Percentiles rank a stretch among this genome's conserved stretches.
phyloP scores from a whole-genome alignment of 164 flowering plant genomes.

The Dillenia turbinata region DNA sequence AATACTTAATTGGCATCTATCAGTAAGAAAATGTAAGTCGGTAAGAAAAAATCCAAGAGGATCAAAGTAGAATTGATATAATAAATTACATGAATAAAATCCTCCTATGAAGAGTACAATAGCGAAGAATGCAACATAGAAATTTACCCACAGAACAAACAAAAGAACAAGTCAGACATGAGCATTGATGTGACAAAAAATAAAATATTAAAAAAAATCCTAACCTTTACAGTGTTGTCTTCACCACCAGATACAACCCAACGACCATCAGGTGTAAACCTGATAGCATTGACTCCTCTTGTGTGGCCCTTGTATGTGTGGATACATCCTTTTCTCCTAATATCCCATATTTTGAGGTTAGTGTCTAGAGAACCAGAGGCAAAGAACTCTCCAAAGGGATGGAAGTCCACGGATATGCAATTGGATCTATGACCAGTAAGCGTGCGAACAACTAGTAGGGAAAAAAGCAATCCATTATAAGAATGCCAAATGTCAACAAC shows the following conservation, averaged over 20 bases:
- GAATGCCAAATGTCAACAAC: background rate
- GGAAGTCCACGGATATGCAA: conserved; percentile 95
- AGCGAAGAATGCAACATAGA: no score
- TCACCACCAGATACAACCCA: conserved; percentile 99
- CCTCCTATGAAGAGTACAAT: no score
- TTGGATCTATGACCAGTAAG: conserved; percentile 96
- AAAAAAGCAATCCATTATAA: conserved; percentile 4
- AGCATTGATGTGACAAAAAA: no score
- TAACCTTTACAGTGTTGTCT: conserved; percentile 90
- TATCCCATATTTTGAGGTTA: conserved; percentile 98
- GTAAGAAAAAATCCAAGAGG: no score
- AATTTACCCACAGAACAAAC: background rate
- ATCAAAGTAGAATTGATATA: no score
- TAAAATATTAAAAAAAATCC: background rate
- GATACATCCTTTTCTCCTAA: conserved; percentile 92
- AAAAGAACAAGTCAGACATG: background rate
- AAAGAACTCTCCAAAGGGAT: conserved; percentile 99
- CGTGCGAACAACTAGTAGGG: conserved; percentile 81
- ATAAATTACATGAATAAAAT: no score
- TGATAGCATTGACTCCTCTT: conserved; percentile 88
- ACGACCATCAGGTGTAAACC: conserved; percentile 99
- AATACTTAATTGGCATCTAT: no score
- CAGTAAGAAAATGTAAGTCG: no score
- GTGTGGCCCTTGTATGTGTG: conserved; percentile 99
- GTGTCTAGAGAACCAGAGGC: conserved; percentile 99